phyloP scores from a whole-genome alignment of 768 basidiomycete species.

The Sistotremastrum suecicum region DNA sequence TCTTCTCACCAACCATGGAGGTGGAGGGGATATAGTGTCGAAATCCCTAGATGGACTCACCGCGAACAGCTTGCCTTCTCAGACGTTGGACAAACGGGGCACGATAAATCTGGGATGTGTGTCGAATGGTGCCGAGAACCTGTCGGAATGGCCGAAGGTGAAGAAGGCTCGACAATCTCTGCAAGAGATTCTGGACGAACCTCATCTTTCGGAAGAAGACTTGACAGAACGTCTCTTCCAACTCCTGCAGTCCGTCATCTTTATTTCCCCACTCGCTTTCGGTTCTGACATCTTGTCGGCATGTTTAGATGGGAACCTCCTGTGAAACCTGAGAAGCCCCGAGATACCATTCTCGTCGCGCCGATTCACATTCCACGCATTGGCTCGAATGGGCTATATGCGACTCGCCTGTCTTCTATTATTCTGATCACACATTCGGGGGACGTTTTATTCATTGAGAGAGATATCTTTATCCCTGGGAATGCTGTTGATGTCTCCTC shows the following conservation, averaged over 20 bases:
- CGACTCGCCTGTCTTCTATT: slow-evolving; percentile 61
- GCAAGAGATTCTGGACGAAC: slow-evolving; percentile 24
- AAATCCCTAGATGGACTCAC: slow-evolving; percentile 26
- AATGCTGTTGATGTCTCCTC: slow-evolving; percentile 10
- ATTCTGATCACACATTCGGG: slow-evolving; percentile 50
- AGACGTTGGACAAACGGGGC: slow-evolving; percentile 22
- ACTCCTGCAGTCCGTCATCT: slow-evolving; percentile 49
- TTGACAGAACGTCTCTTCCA: slow-evolving; percentile 48
- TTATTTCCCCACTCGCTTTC: slow-evolving; percentile 4
- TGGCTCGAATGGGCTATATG: slow-evolving; percentile 25
- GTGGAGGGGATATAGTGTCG: slow-evolving; percentile 40
- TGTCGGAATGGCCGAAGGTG: slow-evolving; percentile 64
- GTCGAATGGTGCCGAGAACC: slow-evolving; percentile 65
- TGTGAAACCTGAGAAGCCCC: slow-evolving; percentile 35
- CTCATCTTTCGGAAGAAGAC: slow-evolving; percentile 30
- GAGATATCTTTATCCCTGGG: slow-evolving; percentile 47
- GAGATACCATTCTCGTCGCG: slow-evolving; percentile 46
- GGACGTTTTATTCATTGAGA: slow-evolving; percentile 51
- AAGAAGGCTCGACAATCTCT: slow-evolving; percentile 39
- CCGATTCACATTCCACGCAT: slow-evolving; percentile 25
- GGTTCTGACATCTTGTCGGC: slow-evolving; percentile 9
- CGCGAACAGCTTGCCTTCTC: too few relatives aligned
- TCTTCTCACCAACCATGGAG: slow-evolving; percentile 59
- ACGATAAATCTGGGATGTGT: slow-evolving; percentile 36
- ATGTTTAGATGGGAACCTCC: neutral